phyloP scores from a whole-genome alignment of 78 protist genomes.

The Dictyostelium purpureum region DNA sequence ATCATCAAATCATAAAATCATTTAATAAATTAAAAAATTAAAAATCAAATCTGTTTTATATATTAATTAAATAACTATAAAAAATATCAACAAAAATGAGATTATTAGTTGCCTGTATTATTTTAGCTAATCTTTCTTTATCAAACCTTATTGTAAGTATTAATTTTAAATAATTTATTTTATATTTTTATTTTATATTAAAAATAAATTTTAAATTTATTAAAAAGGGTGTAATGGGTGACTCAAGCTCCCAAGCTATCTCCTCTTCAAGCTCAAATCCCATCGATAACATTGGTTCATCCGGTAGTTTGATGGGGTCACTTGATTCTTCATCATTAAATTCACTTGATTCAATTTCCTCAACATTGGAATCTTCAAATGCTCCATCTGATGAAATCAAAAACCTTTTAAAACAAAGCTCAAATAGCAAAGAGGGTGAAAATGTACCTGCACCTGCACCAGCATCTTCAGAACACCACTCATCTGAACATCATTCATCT shows the following conservation, averaged over 20 bases:
- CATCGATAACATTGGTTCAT: no score
- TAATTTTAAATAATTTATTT: no score
- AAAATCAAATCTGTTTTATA: not conserved
- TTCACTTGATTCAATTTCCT: not conserved
- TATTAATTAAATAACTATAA: not conserved
- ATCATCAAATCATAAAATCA: not conserved
- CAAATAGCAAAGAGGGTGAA: no score
- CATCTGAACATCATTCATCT: no score
- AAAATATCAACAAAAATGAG: not conserved
- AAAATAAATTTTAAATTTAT: not conserved
- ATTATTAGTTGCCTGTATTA: not conserved
- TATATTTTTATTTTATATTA: not conserved
- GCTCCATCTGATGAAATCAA: not conserved
- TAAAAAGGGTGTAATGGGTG: no score
- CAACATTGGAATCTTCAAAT: not conserved
- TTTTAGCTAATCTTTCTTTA: not conserved
- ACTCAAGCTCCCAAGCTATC: no score
- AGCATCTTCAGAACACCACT: not conserved
- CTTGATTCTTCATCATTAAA: not conserved
- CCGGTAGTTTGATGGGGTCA: no score
- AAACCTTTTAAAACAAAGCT: not conserved
- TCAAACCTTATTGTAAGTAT: not conserved
- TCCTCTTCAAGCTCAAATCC: no score
- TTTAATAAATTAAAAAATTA: not conserved
- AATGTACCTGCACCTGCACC: not conserved